Evolutionary conservation across 306 rosid genomes (phyloP).

Genomic region (Delonix regia): DNA sequence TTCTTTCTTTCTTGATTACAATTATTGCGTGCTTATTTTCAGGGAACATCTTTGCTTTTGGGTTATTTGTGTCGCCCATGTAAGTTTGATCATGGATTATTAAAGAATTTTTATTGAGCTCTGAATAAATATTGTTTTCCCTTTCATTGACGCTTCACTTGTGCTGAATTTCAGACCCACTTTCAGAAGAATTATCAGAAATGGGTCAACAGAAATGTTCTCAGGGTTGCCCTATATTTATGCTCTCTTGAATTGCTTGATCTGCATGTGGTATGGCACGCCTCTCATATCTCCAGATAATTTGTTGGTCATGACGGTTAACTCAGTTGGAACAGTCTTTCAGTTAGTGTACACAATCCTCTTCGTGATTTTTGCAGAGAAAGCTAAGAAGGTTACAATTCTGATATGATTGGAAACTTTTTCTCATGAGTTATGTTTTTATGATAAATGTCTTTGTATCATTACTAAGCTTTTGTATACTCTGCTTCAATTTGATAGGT

Average conservation of each 20-base stretch:
- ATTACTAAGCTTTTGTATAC: conserved; percentile 28
- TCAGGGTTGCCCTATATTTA: conserved; percentile 90
- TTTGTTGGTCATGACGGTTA: conserved; percentile 68
- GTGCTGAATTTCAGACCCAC: conserved; percentile 64
- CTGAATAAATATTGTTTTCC: conserved; percentile 28
- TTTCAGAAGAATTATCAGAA: conserved; percentile 79
- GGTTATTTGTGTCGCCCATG: conserved; percentile 91
- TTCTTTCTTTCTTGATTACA: not conserved
- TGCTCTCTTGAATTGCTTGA: conserved; percentile 80
- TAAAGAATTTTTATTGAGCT: not conserved
- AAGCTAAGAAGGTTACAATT: conserved; percentile 57
- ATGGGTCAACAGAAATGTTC: conserved; percentile 85
- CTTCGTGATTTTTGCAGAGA: conserved; percentile 69
- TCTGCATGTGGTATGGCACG: conserved; percentile 86
- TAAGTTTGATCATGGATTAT: conserved; percentile 49
- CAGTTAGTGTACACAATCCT: conserved; percentile 71
- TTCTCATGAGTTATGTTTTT: not conserved
- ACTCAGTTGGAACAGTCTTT: conserved; percentile 79
- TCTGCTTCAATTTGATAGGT: conserved; percentile 51
- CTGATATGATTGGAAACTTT: not conserved
- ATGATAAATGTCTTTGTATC: conserved; percentile 11
- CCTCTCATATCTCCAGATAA: conserved; percentile 71
- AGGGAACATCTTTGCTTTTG: conserved; percentile 93
- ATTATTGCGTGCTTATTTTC: conserved; percentile 33
- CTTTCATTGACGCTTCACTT: conserved; percentile 14